Evolutionary conservation across 169 alveolate species (phyloP).

Genomic region (Plasmodium blacklocki): DNA sequence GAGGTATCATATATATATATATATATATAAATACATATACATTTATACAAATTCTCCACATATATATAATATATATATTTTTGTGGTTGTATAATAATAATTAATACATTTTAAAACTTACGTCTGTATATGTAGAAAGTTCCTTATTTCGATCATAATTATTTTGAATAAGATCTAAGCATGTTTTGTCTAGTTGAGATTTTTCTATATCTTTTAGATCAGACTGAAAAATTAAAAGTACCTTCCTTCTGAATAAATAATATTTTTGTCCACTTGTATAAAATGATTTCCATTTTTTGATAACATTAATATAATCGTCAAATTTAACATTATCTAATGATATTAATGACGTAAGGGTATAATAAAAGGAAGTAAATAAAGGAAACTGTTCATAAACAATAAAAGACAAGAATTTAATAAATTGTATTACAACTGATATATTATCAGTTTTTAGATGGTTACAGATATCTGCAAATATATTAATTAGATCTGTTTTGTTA

Average conservation of each 20-base stretch:
- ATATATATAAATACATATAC: constrained; percentile 1
- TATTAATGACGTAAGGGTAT: constrained; percentile 27
- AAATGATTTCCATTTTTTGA: constrained; percentile 48
- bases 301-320: constrained; percentile 32
- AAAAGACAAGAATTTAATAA: constrained; percentile 61
- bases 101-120: constrained; percentile 2
- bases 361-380: constrained; percentile 53
- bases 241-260: constrained; percentile 37
- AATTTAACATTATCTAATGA: constrained; percentile 25
- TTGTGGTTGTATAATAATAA: neutral
- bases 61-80: neutral
- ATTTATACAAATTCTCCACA: neutral
- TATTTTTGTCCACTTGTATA: constrained; percentile 39
- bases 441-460: constrained; percentile 63
- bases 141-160: constrained; percentile 21
- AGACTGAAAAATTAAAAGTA: constrained; percentile 50
- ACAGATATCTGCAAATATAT: constrained; percentile 56
- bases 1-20: neutral
- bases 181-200: constrained; percentile 20
- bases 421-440: constrained; percentile 31
- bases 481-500: constrained; percentile 51
- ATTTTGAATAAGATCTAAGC: constrained; percentile 35
- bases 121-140: constrained; percentile 41
- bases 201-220: constrained; percentile 39
- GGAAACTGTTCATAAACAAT: constrained; percentile 73